Percentiles rank a stretch among this genome's conserved stretches.
Conservation (phyloP, 352 stramenopile species). For the Pilasporangium apinafurcum region DNA sequence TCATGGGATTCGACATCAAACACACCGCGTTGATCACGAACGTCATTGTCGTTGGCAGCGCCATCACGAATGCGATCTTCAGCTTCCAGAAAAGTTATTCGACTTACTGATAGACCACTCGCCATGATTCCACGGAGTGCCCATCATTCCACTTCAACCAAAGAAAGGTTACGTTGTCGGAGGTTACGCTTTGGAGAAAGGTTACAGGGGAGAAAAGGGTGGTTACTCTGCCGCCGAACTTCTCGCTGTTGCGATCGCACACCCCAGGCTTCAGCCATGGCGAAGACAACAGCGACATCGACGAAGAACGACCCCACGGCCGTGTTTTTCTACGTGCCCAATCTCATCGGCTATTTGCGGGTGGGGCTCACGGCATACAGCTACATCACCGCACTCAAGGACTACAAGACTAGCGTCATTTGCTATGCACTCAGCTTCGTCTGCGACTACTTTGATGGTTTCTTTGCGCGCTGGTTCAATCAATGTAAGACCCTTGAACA, state of each 20-base stretch:
- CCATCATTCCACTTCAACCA: too few species aligned
- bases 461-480: constrained; percentile 94
- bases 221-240: too few species aligned
- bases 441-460: constrained; percentile 97
- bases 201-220: too few species aligned
- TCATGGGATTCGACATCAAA: constrained; percentile 71
- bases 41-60: constrained; percentile 56
- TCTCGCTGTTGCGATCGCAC: too few species aligned
- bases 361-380: constrained; percentile 84
- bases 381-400: constrained; percentile 69
- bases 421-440: constrained; percentile 95
- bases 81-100: constrained; percentile 58
- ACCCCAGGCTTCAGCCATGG: too few species aligned
- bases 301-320: constrained; percentile 42
- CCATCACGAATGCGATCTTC: constrained; percentile 54
- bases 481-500: constrained; percentile 87
- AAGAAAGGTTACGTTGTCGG: too few species aligned
- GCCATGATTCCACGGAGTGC: too few species aligned
- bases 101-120: too few species aligned
- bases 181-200: too few species aligned
- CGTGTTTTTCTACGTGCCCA: constrained; percentile 95
- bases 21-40: constrained; percentile 49
- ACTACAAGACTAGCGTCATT: constrained; percentile 71
- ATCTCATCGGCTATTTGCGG: constrained; percentile 94
- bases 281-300: not conserved